Evolutionary conservation across 2,329 filamentous ascomycete species (phyloP), one percentile per base, ranked within the genome.

Genomic region (Fusarium oligoseptatum): DNA sequence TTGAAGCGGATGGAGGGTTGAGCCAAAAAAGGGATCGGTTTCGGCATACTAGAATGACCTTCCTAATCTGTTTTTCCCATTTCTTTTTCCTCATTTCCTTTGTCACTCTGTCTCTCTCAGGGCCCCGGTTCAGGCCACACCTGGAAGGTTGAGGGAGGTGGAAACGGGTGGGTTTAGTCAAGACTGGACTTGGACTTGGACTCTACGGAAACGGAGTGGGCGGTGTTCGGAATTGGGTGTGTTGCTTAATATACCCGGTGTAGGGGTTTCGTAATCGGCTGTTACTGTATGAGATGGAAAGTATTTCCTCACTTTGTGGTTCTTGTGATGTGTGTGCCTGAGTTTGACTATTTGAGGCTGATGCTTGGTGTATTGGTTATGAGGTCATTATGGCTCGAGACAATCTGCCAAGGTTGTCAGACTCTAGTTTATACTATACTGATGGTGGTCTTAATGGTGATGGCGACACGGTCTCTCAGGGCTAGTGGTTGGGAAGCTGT

Each of bases 201-300:
- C 45, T 50, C 43, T 52, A 62, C 56, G 71, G 73, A 74, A 58
- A 74, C 52, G 76, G 72, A 73, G 70, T 58, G 76, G 74, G 67
- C 41, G 76, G 76, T 78, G 74, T 79, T 77, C 48, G 63, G 77
- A 66, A 64, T 74, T 62, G 61, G 67, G 65, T 63, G 64, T 70
- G 65, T 52, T 77, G 64, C 70, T 75, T 77, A 68, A 78, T 78
- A 79, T 79, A 79, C 77, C 77, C 77, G 68, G 76, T 77, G 72
- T 67, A 71, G 67, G 73, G 69, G 75, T 71, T 68, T 60, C 55
- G 60, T 64, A 75, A 64, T 73, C 55, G 27, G 65, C 61, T 77
- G 50, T 63, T 66, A 61, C 58, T 72, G 64, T 68, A 66, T 36
- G 64, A 61, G 63, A 39, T 65, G 70, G 73, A 73, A 56, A 64